These are phyloP conservation scores for Amauroascus niger DNA, from an alignment of 2,329 filamentous ascomycete genomes.

Conservation along the genomic window DNA sequence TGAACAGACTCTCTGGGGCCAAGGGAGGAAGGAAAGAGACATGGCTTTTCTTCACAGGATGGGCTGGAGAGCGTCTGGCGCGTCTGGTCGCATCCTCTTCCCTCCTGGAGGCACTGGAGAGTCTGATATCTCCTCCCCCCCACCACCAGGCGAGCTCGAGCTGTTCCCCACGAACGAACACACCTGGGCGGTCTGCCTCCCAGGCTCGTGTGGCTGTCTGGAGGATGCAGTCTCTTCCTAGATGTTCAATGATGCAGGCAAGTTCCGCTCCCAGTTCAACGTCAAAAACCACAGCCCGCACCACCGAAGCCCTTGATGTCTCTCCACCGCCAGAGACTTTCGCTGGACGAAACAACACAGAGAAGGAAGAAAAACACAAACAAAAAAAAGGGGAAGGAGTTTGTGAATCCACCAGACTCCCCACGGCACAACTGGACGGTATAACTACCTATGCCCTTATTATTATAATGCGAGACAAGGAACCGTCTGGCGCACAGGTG, in stretches of 20 bases:
- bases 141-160: too few relatives aligned
- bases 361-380: neutral
- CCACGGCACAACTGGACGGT: neutral
- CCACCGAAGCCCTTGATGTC: neutral
- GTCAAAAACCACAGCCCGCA: neutral
- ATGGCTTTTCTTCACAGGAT: neutral
- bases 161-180: too few relatives aligned
- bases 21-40: neutral
- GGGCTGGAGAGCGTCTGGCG: neutral
- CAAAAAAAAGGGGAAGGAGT: neutral
- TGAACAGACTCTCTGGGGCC: too few relatives aligned
- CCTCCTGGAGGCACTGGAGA: too few relatives aligned
- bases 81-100: too few relatives aligned
- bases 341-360: neutral
- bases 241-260: neutral
- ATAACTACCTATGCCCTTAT: conserved; percentile 6
- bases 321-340: neutral
- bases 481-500: neutral
- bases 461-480: conserved; percentile 3
- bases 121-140: conserved; percentile 2
- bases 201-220: too few relatives aligned
- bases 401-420: neutral
- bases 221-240: neutral
- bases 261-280: neutral
- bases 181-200: too few relatives aligned